Evolutionary conservation across 2,329 filamentous ascomycete species (phyloP), one percentile per base, ranked within the genome.

Genomic region (Aspergillus nomiae): DNA sequence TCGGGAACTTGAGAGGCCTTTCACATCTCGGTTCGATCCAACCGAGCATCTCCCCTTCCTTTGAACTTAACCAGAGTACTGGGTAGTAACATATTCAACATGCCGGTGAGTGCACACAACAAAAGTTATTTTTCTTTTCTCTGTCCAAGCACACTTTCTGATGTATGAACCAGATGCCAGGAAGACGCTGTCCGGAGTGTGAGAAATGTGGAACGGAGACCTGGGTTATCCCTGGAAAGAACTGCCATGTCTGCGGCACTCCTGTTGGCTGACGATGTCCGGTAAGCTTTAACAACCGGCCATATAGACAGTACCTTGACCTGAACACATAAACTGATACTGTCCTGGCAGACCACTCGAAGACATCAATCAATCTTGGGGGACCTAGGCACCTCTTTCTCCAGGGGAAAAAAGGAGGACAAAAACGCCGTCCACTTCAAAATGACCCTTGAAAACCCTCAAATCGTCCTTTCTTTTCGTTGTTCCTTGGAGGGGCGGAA

Each of bases 171-270:
- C 63, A 81, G 79, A 81, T 82, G 80, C 78, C 79, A n/a, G 80
- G 80, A 63, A 74, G 80, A 24, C 73, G 74, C 34, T 82, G 80
- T 62, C 78, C 78, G 34, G 77, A 66, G 21, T 82, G 80, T 61
- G 61, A 69, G 56, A 64, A 63, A 3, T 60, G 73, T 8, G 78
- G 78, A 28, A 68, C 76, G 58, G 78, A 80, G 66, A 71, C 74
- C 28, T 82, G 80, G 80, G 80, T 82, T 3, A 81, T 81, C 60
- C 79, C 80, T 7, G 80, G 80, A n/a, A 81, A 80, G 63, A 73
- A 76, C 65, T 82, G 80, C 63, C 79, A 81, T 66, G 68, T 77
- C 46, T 81, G 79, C 60, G 75, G 78, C 12, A 76, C 74, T 63
- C 73, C 53, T 74, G 77, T 63, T 69, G 70, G 71, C 51, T 70